phyloP scores from a whole-genome alignment of 306 rosid species.

The Fagus crenata region DNA sequence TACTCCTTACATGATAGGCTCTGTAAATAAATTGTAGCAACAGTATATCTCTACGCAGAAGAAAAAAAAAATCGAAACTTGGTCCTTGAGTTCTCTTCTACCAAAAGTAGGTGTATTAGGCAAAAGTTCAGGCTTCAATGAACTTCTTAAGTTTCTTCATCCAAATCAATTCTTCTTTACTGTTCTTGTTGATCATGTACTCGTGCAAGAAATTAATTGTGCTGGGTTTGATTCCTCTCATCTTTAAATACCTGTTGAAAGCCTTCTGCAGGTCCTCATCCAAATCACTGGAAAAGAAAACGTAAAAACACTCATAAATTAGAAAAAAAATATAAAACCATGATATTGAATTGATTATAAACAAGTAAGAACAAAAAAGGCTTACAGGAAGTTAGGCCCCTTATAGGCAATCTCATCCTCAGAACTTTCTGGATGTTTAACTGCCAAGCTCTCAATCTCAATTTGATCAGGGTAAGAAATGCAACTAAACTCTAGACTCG shows the following conservation, averaged over 20 bases:
- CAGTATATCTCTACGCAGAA: background rate
- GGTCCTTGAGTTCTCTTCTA: constrained; percentile 14
- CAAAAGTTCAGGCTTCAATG: constrained; percentile 47
- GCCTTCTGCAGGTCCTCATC: constrained; percentile 84
- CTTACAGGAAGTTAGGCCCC: constrained; percentile 94
- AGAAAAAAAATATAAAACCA: background rate
- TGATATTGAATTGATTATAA: background rate
- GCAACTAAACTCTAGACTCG: constrained; percentile 62
- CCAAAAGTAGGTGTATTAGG: background rate
- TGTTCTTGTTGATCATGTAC: constrained; percentile 94
- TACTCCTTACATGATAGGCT: too few relatives aligned
- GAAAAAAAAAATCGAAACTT: background rate
- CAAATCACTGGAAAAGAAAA: constrained; percentile 53
- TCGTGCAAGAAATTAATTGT: constrained; percentile 81
- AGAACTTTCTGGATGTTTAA: constrained; percentile 56
- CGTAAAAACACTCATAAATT: background rate
- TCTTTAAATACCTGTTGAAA: constrained; percentile 77
- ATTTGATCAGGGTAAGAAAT: constrained; percentile 80
- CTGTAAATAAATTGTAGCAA: too few relatives aligned
- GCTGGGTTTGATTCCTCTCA: constrained; percentile 90
- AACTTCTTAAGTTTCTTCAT: constrained; percentile 68
- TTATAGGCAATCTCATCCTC: constrained; percentile 78
- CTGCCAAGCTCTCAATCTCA: constrained; percentile 62
- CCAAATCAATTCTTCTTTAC: constrained; percentile 79
- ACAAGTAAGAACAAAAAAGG: background rate